Conservation (phyloP, 2,329 filamentous ascomycete genomes). For the Aureobasidium sp. region DNA sequence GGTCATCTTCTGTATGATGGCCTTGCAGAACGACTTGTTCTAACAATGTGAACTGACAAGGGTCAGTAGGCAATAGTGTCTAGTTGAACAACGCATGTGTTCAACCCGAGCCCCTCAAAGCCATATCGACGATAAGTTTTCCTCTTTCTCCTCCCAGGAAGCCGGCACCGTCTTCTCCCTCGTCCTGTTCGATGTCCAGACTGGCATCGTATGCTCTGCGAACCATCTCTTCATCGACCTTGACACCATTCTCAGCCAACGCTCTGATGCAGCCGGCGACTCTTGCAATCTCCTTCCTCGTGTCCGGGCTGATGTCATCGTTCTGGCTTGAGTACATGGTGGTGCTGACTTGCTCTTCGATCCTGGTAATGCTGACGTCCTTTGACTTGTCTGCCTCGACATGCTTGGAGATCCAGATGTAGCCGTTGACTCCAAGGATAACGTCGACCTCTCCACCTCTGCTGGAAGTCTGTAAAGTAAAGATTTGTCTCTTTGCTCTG, state of each 20-base stretch:
- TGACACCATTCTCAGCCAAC: conserved; percentile 71
- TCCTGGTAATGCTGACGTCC: conserved; percentile 63
- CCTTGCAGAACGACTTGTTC: background rate
- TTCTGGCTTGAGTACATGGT: conserved; percentile 95
- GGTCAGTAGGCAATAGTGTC: background rate
- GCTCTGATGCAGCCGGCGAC: conserved; percentile 75
- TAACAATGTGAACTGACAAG: background rate
- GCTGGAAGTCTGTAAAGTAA: conserved; percentile 61
- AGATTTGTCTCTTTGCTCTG: conserved; percentile 75
- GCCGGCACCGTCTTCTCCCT: conserved; percentile 44
- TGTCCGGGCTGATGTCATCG: conserved; percentile 68
- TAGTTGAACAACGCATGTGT: background rate
- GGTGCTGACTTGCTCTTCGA: conserved; percentile 79
- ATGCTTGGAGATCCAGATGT: conserved; percentile 91
- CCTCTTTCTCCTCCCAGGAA: conserved; percentile 34
- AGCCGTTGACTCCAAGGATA: conserved; percentile 89
- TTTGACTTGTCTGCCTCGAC: conserved; percentile 50
- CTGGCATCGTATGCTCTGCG: conserved; percentile 74
- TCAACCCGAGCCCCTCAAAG: conserved; percentile 18
- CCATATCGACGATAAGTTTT: conserved; percentile 30
- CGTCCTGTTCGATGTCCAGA: conserved; percentile 62
- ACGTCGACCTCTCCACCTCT: conserved; percentile 69
- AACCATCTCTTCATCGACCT: conserved; percentile 86
- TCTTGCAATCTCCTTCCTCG: conserved; percentile 80
- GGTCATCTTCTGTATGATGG: background rate